Percentiles rank a stretch among this genome's conserved stretches.
Evolutionary conservation across 176 grass and related monocot genomes (phyloP).

Genomic region (Juncus effusus): DNA sequence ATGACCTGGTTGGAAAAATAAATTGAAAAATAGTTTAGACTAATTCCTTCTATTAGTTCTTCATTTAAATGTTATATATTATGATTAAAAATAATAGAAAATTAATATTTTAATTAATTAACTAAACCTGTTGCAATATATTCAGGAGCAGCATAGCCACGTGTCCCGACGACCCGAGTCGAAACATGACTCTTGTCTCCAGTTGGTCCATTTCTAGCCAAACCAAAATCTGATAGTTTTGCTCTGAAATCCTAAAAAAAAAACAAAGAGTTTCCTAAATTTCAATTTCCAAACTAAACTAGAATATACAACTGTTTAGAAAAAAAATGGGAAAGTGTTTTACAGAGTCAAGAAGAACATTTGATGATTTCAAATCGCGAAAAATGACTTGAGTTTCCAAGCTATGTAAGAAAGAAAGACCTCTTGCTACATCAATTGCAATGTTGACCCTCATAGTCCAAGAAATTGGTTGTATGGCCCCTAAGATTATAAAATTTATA

Average conservation of each 20-base stretch:
- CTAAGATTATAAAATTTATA: slow-evolving; percentile 21
- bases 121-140: slow-evolving; percentile 48
- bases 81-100: not conserved
- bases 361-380: slow-evolving; percentile 85
- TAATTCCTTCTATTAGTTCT: not conserved
- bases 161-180: slow-evolving; percentile 64
- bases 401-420: slow-evolving; percentile 57
- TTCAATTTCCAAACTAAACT: not conserved
- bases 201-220: slow-evolving; percentile 58
- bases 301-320: not conserved
- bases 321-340: not conserved
- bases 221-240: slow-evolving; percentile 84
- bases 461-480: slow-evolving; percentile 50
- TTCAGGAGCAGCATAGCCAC: slow-evolving; percentile 73
- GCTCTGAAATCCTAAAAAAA: slow-evolving; percentile 48
- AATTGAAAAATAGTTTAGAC: slow-evolving; percentile 1
- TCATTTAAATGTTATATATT: not conserved
- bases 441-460: slow-evolving; percentile 53
- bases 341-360: slow-evolving; percentile 67
- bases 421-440: slow-evolving; percentile 65
- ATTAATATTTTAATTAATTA: slow-evolving; percentile 1
- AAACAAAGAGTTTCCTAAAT: not conserved
- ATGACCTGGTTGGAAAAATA: slow-evolving; percentile 37
- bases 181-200: slow-evolving; percentile 71
- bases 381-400: slow-evolving; percentile 61